A percentile compares a stretch with the other conserved stretches of the same genome.
phyloP scores from a whole-genome alignment of 1,284 basidiomycete species.

The Tylopilus orsonianus region DNA sequence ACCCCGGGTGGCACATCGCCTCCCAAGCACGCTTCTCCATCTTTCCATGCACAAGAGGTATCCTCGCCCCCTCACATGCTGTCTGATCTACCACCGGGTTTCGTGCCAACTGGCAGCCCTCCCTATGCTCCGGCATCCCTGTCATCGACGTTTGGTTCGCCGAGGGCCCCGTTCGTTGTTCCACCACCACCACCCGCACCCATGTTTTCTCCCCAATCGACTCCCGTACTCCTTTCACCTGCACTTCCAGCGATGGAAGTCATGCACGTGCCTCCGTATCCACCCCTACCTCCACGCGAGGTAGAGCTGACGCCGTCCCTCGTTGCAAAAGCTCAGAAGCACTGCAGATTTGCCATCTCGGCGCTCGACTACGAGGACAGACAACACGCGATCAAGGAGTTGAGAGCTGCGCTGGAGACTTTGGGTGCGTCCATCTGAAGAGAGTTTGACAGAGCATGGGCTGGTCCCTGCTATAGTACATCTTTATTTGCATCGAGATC shows the following conservation, averaged over 20 bases:
- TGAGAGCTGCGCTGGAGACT: slow-evolving; percentile 70
- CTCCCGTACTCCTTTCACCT: slow-evolving; percentile 7
- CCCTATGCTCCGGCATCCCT: slow-evolving; percentile 6
- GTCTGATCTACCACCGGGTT: slow-evolving; percentile 26
- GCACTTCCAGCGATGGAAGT: slow-evolving; percentile 9
- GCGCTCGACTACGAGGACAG: slow-evolving; percentile 91
- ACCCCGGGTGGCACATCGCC: slow-evolving; percentile 13
- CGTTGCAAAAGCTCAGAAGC: slow-evolving; percentile 80
- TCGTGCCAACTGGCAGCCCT: slow-evolving; percentile 22
- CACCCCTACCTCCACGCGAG: slow-evolving; percentile 34
- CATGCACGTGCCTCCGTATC: slow-evolving; percentile 19
- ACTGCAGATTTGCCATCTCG: slow-evolving; percentile 88
- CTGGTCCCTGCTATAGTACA: slow-evolving; percentile 4
- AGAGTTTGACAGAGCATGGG: not conserved
- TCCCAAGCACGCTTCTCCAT: slow-evolving; percentile 15
- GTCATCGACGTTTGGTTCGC: slow-evolving; percentile 11
- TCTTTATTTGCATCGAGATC: slow-evolving; percentile 9
- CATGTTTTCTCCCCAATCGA: slow-evolving; percentile 19
- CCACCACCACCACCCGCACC: slow-evolving; percentile 13
- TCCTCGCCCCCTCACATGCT: slow-evolving; percentile 17
- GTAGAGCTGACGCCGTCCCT: slow-evolving; percentile 60
- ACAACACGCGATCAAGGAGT: slow-evolving; percentile 78
- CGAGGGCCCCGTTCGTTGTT: slow-evolving; percentile 15
- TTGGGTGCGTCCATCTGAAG: slow-evolving; percentile 46
- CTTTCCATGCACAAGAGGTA: slow-evolving; percentile 5